Evolutionary conservation across 164 flowering plant species (phyloP).

Genomic region (Buxus sempervirens): DNA sequence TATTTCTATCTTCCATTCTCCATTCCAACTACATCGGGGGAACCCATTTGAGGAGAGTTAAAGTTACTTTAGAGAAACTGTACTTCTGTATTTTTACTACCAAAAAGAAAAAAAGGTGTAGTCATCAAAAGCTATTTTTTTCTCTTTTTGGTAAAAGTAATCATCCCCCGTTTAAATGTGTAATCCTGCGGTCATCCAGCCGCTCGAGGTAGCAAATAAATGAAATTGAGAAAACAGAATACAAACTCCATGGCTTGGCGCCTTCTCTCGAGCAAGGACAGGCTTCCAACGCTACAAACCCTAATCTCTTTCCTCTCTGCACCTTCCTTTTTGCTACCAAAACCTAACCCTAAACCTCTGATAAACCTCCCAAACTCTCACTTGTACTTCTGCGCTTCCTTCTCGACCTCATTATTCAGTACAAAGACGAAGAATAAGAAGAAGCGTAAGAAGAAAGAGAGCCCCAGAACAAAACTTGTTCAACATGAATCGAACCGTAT

Average conservation of each 20-base stretch:
- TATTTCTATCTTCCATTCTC: too few relatives aligned
- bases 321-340: conserved; percentile 13
- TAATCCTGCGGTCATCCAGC: too few relatives aligned
- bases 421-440: conserved; percentile 66
- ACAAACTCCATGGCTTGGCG: conserved; percentile 40
- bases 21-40: too few relatives aligned
- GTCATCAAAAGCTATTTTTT: too few relatives aligned
- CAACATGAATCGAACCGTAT: conserved; percentile 40
- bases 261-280: conserved; percentile 16
- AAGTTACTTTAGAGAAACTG: too few relatives aligned
- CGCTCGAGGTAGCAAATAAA: too few relatives aligned
- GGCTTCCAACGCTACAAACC: conserved; percentile 5
- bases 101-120: too few relatives aligned
- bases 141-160: too few relatives aligned
- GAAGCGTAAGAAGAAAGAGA: conserved; percentile 47
- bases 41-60: too few relatives aligned
- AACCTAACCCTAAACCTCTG: conserved; percentile 23
- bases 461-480: conserved; percentile 53
- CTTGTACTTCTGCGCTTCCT: conserved; percentile 17
- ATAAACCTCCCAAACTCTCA: conserved; percentile 14
- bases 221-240: conserved; percentile 1
- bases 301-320: conserved; percentile 3
- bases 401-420: conserved; percentile 70
- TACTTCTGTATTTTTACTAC: too few relatives aligned
- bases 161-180: too few relatives aligned